Evolutionary conservation across 192 early-diverging fungal species (phyloP).

Genomic region (Chytriomyces hyalinus): DNA sequence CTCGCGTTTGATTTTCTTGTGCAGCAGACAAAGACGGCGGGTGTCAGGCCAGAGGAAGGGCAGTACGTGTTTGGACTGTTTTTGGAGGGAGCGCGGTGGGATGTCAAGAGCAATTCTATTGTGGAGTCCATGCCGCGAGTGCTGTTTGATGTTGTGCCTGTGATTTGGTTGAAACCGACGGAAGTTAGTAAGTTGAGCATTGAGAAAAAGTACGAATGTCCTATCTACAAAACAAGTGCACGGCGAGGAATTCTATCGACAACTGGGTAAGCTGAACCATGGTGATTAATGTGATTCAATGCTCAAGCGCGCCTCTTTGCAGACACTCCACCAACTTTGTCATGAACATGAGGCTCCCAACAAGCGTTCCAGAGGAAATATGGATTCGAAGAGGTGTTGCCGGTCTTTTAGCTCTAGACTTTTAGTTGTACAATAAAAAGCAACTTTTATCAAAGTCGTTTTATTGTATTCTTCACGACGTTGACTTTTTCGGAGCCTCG

Average conservation of each 20-base stretch:
- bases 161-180: slow-evolving; percentile 66
- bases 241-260: slow-evolving; percentile 62
- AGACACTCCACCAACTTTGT: slow-evolving; percentile 69
- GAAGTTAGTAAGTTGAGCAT: slow-evolving; percentile 51
- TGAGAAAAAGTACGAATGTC: slow-evolving; percentile 61
- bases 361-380: slow-evolving; percentile 59
- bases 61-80: slow-evolving; percentile 67
- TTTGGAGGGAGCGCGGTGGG: slow-evolving; percentile 67
- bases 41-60: slow-evolving; percentile 66
- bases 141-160: slow-evolving; percentile 60
- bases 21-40: slow-evolving; percentile 54
- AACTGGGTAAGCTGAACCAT: slow-evolving; percentile 53
- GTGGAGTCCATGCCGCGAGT: slow-evolving; percentile 60
- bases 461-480: neutral
- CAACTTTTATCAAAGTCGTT: no score
- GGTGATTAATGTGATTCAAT: neutral
- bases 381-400: slow-evolving; percentile 65
- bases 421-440: neutral
- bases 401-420: slow-evolving; percentile 37
- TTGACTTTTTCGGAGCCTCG: slow-evolving; percentile 3
- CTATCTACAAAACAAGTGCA: slow-evolving; percentile 66
- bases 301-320: neutral
- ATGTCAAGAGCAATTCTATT: slow-evolving; percentile 57
- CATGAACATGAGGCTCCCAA: slow-evolving; percentile 68
- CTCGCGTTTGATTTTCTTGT: slow-evolving; percentile 62